Conservation (phyloP, 2,329 filamentous ascomycete genomes). For the Sclerotinia nivalis region DNA sequence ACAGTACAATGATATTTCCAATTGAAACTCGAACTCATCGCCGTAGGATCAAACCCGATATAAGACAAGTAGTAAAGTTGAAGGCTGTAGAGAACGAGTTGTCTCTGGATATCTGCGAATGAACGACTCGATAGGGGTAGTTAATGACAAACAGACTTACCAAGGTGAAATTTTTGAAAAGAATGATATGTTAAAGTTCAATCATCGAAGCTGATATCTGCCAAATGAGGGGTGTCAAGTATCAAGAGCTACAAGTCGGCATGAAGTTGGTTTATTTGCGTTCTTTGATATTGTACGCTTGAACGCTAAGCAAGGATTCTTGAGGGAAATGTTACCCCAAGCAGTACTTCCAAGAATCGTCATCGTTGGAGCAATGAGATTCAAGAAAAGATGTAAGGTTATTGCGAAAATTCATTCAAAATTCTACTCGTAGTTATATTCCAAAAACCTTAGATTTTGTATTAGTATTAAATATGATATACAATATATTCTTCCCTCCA, state of each 20-base stretch:
- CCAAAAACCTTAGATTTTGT: background rate
- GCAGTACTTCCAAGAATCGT: constrained; percentile 23
- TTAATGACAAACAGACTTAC: constrained; percentile 4
- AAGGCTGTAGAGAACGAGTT: background rate
- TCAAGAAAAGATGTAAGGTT: background rate
- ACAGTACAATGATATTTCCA: constrained; percentile 13
- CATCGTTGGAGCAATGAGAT: constrained; percentile 17
- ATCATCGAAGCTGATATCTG: constrained; percentile 31
- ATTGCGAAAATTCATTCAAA: too few species aligned
- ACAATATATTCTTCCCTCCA: background rate
- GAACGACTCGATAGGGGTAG: constrained; percentile 11
- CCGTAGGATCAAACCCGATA: background rate
- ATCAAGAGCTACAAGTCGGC: background rate
- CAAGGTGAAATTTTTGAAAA: background rate
- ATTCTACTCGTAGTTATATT: background rate
- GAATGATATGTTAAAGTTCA: constrained; percentile 21
- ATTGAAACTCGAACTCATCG: constrained; percentile 16
- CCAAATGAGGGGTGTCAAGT: constrained; percentile 7
- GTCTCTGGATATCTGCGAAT: constrained; percentile 2
- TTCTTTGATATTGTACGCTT: constrained; percentile 15
- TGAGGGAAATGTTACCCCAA: constrained; percentile 8
- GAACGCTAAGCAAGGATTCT: constrained; percentile 20
- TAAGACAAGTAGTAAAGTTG: constrained; percentile 10
- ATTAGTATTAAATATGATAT: background rate
- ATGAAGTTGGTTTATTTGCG: constrained; percentile 9